Conservation (phyloP, 768 basidiomycete species). For the Panaeolus papilionaceus region DNA sequence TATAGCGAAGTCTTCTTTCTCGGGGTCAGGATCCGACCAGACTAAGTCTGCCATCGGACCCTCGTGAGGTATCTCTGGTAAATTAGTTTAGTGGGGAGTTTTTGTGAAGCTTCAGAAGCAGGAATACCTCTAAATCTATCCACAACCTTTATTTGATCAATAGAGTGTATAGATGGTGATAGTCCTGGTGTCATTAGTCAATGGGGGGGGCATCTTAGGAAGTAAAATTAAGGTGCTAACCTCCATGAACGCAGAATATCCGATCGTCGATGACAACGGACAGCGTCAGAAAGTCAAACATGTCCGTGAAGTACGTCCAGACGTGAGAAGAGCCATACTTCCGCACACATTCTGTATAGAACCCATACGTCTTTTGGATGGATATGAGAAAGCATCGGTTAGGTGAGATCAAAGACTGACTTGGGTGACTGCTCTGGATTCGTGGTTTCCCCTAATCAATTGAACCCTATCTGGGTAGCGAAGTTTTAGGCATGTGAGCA, state of each 20-base stretch:
- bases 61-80: conserved; percentile 95
- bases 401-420: conserved; percentile 53
- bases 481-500: conserved; percentile 95
- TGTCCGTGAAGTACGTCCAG: conserved; percentile 99
- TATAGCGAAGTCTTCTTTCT: conserved; percentile 99
- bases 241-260: conserved; percentile 99
- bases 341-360: conserved; percentile 97
- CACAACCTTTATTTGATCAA: conserved; percentile 99
- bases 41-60: conserved; percentile 99
- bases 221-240: conserved; percentile 46
- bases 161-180: conserved; percentile 97
- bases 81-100: conserved; percentile 27
- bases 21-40: conserved; percentile 99
- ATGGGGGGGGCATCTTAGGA: conserved; percentile 7
- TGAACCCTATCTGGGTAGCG: conserved; percentile 97
- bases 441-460: conserved; percentile 97
- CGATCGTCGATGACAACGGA: conserved; percentile 98
- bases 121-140: conserved; percentile 92
- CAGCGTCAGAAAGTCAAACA: conserved; percentile 99
- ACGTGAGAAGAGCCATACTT: conserved; percentile 97
- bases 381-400: conserved; percentile 35
- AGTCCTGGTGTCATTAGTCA: conserved; percentile 60
- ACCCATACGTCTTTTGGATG: conserved; percentile 86
- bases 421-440: conserved; percentile 97
- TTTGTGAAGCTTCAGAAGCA: conserved; percentile 24